Conservation (phyloP, 306 rosid genomes). For the Macrotyloma uniflorum region DNA sequence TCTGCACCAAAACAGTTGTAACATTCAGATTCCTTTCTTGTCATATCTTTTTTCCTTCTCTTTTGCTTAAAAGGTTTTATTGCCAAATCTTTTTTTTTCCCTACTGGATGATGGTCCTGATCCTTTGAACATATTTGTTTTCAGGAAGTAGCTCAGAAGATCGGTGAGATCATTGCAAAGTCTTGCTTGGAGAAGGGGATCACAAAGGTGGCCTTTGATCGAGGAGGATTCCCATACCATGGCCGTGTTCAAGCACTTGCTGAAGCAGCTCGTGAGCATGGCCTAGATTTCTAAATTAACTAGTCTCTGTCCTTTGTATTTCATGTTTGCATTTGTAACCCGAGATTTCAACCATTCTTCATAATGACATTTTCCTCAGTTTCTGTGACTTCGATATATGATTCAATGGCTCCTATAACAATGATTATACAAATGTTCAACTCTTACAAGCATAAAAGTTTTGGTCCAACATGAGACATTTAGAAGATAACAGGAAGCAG, state of each 20-base stretch:
- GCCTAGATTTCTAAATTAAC: slow-evolving; percentile 70
- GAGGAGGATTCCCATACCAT: slow-evolving; percentile 96
- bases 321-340: slow-evolving; percentile 32
- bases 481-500: background rate
- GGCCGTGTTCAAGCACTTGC: slow-evolving; percentile 95
- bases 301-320: slow-evolving; percentile 18
- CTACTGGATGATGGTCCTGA: slow-evolving; percentile 23
- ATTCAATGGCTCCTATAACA: background rate
- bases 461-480: background rate
- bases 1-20: background rate
- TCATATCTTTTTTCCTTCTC: background rate
- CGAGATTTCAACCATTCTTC: slow-evolving; percentile 25
- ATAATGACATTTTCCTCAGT: slow-evolving; percentile 32
- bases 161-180: slow-evolving; percentile 91
- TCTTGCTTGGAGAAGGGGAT: slow-evolving; percentile 91
- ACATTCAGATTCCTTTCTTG: background rate
- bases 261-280: slow-evolving; percentile 84
- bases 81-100: background rate
- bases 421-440: slow-evolving; percentile 11
- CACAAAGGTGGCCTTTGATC: slow-evolving; percentile 87
- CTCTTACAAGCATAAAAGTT: background rate
- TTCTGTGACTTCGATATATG: background rate
- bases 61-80: slow-evolving; percentile 1
- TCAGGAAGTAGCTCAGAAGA: slow-evolving; percentile 91
- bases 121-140: slow-evolving; percentile 1